Evolutionary conservation across 495 filamentous ascomycete genomes (phyloP), one percentile per base, ranked within the genome.

Genomic region (Poronia punctata): DNA sequence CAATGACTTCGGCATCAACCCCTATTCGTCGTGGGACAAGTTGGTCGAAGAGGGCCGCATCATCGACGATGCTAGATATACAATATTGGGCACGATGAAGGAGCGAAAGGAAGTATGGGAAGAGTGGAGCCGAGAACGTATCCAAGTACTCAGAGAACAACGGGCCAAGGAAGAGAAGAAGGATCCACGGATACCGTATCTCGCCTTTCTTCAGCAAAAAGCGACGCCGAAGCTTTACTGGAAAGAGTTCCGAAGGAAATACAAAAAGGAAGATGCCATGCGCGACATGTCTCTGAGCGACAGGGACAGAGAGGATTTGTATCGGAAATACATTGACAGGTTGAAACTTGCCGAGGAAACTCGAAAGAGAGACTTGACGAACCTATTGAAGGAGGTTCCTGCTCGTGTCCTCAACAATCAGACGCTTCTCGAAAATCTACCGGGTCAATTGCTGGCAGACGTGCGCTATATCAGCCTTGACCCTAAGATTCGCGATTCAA

Each of bases 211-310:
- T 15, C 78, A 88, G 41, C 78, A 82, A 45, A 68, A 83, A 40
- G 88, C 87, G 1, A 90, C 81, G 0, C 82, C 84, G 1, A 96
- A 95, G 63, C 67, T 97, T 8, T 98, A 93, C 61, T 98, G 92
- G 92, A 80, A 85, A 0, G 92, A 98, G 56, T 98, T 98, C 59
- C 86, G 86, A 47, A 74, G 90, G 21, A 97, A 95, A 53, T 92
- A 80, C 50, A 82, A 81, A 44, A 88, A 83, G 45, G 87, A 90
- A 40, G 56, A 74, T 0, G 78, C 79, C 37, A 93, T 97, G 89
- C 80, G 77, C 34, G 82, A 89, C 47, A 57, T 75, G 5, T 75
- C 82, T 31, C 54, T 96, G 19, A 61, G 65, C 1, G 93, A 98
- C 54, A 93, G 88, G 53, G 88, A 96, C 43, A 75, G 87, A 2